These are phyloP conservation scores for Clohesyomyces aquaticus DNA, from an alignment of 495 filamentous ascomycete genomes.

Conservation along the genomic window DNA sequence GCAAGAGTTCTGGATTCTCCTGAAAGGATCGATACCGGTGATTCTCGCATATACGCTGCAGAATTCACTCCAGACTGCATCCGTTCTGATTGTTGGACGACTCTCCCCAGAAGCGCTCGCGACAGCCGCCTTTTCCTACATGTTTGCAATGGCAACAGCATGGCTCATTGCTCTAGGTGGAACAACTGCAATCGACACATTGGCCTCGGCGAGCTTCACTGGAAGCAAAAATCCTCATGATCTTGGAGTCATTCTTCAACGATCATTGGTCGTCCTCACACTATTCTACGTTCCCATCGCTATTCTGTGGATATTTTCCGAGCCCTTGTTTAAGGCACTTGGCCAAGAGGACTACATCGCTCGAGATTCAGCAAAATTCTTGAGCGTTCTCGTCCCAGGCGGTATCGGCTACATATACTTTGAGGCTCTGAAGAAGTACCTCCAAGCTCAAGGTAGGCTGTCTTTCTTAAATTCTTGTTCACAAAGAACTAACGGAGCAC, in stretches of 20 bases:
- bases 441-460: conserved; percentile 83
- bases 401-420: conserved; percentile 92
- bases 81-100: conserved; percentile 82
- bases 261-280: conserved; percentile 74
- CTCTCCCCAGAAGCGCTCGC: conserved; percentile 80
- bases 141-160: conserved; percentile 91
- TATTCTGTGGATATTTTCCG: conserved; percentile 75
- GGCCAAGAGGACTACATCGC: conserved; percentile 83
- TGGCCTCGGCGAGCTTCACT: conserved; percentile 85
- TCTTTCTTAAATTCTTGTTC: not conserved
- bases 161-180: conserved; percentile 94
- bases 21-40: conserved; percentile 74
- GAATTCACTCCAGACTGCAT: conserved; percentile 84
- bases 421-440: conserved; percentile 87
- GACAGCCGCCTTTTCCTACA: conserved; percentile 84
- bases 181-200: conserved; percentile 86
- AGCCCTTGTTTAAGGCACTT: conserved; percentile 72
- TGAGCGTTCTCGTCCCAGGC: conserved; percentile 79
- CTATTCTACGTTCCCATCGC: conserved; percentile 77
- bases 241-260: conserved; percentile 79
- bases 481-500: conserved; percentile 25
- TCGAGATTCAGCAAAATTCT: conserved; percentile 71
- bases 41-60: conserved; percentile 89
- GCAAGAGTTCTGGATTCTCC: conserved; percentile 68
- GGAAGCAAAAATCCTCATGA: conserved; percentile 81